Evolutionary conservation across 192 early-diverging fungal species (phyloP), one percentile per base, ranked within the genome.

Genomic region (Kappamyces sp.): DNA sequence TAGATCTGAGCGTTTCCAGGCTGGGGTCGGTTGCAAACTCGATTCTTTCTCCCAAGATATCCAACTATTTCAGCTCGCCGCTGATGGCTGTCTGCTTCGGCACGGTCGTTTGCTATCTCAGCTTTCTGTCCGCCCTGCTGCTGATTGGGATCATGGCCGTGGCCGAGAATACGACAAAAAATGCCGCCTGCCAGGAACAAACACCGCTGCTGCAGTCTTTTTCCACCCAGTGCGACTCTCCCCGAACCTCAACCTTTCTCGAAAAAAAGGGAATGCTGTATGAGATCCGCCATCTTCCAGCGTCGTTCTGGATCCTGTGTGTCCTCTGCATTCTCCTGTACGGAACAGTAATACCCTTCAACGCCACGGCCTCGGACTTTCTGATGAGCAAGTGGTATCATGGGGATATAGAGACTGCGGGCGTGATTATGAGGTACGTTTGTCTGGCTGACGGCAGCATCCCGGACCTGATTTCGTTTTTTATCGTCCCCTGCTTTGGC

Each of bases 381-480:
- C 58, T 81, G 49, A 78, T 76, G 70, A 61, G 62, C 12, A 82
- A 82, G 45, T 82, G 77, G 76, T 82, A 66, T 45, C 70, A 71
- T 1, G 68, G 69, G 37, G 80, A 82, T 55, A 64, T 70, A 2
- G 60, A 59, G 34, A 76, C 62, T 5, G 80, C 80, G 4, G 77
- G 77, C 6, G 55, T 75, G 14, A 67, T 79, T 0, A 82, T 79
- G 76, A 72, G 72, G 71, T 76, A 29, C 12, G 54, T 58, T 65
- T 55, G 51, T 41, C 8, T 47, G 46, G 36, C 6, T 45, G 32
- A 47, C 60, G 9, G 1, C 49, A 80, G 78, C 40, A 73, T 81
- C 47, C 85, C 85, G 29, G 85, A 86, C 61, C 65, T 81, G 3
- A 62, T 84, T 8, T 85, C 83, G 0, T 74, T 77, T 3, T 22